Base-by-base conservation (phyloP, 345 rosid genomes). In the Populus davidiana region DNA sequence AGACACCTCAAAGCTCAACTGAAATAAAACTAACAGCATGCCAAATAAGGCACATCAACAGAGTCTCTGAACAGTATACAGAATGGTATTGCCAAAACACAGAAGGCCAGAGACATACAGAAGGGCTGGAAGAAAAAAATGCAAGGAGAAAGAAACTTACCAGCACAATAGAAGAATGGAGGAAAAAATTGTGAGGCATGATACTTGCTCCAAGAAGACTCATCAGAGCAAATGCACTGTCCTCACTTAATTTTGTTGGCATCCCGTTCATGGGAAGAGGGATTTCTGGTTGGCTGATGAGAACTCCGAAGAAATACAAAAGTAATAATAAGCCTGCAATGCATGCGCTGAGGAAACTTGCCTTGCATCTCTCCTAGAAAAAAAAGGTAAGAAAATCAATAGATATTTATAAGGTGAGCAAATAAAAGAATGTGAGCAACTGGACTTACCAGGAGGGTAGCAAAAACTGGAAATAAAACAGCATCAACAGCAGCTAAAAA, bases 151-250 rank as follows among this genome's bases (percentile, higher is more conserved):
- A 77, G 79, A 72, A 31, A 83, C 36, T 44, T 88, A 92, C 99
- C 97, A 80, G 87, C 69, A 89, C 91, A 69, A 96, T 82, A 66
- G 92, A 91, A 71, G 99, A 96, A 89, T 96, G 97, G 73, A 96
- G 90, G 82, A 92, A 96, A 89, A 96, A 92, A 83, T 91, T 94
- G 87, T 94, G 98, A 85, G 99, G 99, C 91, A 88, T 87, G 62
- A 96, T 86, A 85, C 84, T 94, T 27, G 99, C 96, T 88, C 99
- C 99, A 87, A 96, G 98, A 77, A 96, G 97, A 89, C 97, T 88
- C 97, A 94, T 96, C 79, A 96, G 69, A 69, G 90, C 86, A 72
- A 91, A 92, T 52, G 87, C 84, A 79, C 92, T 91, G 76, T 92
- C 99, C 81, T 89, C 96, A 70, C 84, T 87, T 66, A 96, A 86